Evolutionary conservation across 192 early-diverging fungal genomes (phyloP).

Genomic region (Radiomyces spectabilis): DNA sequence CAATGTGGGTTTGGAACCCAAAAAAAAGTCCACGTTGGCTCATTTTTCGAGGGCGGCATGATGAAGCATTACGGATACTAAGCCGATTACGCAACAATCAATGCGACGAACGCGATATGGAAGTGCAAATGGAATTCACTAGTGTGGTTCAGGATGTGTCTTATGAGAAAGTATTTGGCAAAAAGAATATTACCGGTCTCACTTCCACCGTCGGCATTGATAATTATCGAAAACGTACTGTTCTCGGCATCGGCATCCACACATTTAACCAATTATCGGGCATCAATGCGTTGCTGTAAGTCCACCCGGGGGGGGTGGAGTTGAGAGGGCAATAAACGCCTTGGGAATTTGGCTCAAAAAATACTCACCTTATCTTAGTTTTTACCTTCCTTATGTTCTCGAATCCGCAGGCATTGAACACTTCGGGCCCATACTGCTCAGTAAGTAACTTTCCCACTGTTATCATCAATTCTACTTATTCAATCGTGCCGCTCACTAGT

Average conservation of each 20-base stretch:
- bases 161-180: conserved; percentile 25
- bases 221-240: conserved; percentile 43
- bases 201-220: conserved; percentile 31
- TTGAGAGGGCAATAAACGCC: no score
- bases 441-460: background rate
- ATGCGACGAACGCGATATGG: conserved; percentile 40
- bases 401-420: conserved; percentile 10
- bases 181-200: conserved; percentile 37
- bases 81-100: conserved; percentile 58
- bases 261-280: conserved; percentile 65
- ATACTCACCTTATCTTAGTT: conserved; percentile 17
- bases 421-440: background rate
- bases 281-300: conserved; percentile 73
- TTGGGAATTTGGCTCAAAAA: no score
- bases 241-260: conserved; percentile 52
- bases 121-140: conserved; percentile 55
- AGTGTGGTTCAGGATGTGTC: conserved; percentile 61
- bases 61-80: conserved; percentile 68
- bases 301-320: no score
- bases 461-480: no score
- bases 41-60: conserved; percentile 50
- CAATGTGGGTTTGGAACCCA: no score
- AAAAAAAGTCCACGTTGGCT: conserved; percentile 92
- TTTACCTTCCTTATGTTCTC: conserved; percentile 20
- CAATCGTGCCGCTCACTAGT: background rate